Conservation (phyloP, 805 yeast species). For the Starmera dryadoides region DNA sequence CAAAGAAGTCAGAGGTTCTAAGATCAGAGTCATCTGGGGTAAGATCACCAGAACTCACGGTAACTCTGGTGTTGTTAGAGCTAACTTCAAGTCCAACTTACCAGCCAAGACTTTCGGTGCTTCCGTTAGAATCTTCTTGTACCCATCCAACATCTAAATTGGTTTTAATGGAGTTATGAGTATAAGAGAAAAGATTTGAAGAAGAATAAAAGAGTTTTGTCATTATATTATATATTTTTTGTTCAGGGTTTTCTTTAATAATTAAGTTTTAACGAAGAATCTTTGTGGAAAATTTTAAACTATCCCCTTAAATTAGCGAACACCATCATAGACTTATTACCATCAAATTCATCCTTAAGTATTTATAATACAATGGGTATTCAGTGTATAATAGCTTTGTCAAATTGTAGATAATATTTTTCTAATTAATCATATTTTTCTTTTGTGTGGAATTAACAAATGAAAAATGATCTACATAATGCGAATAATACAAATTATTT, state of each 20-base stretch:
- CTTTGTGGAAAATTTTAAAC: background rate
- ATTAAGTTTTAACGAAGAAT: background rate
- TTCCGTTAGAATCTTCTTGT: constrained; percentile 98
- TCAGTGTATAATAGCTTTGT: background rate
- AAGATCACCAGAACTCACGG: constrained; percentile 99
- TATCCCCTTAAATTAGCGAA: background rate
- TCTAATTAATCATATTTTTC: no score
- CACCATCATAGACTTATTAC: background rate
- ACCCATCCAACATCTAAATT: constrained; percentile 97
- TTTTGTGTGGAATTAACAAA: no score
- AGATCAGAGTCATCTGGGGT: constrained; percentile 99
- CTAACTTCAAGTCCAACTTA: constrained; percentile 97
- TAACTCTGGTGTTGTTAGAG: constrained; percentile 96
- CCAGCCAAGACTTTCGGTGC: constrained; percentile 99
- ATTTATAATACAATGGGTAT: background rate
- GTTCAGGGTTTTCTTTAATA: background rate
- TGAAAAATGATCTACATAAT: no score
- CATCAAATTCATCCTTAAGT: background rate
- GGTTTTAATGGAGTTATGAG: background rate
- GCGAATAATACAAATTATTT: no score
- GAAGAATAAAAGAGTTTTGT: background rate
- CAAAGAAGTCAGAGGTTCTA: constrained; percentile 97
- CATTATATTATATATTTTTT: background rate
- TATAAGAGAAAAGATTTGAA: background rate
- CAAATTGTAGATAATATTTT: no score